phyloP scores from a whole-genome alignment of 371 early-diverging fungal genomes.

The Syncephalastrum monosporum region DNA sequence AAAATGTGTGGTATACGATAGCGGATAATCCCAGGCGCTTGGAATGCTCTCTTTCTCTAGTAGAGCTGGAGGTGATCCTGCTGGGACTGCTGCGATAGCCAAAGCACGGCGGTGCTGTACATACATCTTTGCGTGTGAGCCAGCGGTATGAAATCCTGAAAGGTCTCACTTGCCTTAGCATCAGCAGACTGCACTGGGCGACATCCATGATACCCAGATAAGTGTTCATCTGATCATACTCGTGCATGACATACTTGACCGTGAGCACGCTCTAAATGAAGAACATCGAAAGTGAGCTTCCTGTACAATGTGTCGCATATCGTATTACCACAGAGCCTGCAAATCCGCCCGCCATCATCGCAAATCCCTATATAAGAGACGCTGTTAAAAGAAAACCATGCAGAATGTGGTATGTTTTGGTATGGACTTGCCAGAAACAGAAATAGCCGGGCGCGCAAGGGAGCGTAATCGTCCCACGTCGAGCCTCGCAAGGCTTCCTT shows the following conservation, averaged over 20 bases:
- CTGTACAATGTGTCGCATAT: neutral
- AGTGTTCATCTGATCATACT: slow-evolving; percentile 45
- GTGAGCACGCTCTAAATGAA: slow-evolving; percentile 56
- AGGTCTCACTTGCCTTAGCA: slow-evolving; percentile 53
- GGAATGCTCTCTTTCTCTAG: too few species aligned
- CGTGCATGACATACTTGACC: slow-evolving; percentile 68
- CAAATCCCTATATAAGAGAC: slow-evolving; percentile 48
- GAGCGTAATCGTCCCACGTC: slow-evolving; percentile 34
- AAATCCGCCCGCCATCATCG: slow-evolving; percentile 72
- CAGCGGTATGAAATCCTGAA: too few species aligned
- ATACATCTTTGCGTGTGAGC: too few species aligned
- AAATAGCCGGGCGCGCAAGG: slow-evolving; percentile 63
- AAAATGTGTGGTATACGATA: too few species aligned
- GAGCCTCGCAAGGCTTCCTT: slow-evolving; percentile 52
- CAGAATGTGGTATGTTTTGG: neutral
- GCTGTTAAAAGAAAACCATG: neutral
- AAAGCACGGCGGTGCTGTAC: too few species aligned
- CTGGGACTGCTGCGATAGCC: too few species aligned
- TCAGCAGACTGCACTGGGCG: slow-evolving; percentile 64
- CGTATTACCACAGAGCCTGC: slow-evolving; percentile 68
- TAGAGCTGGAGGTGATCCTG: too few species aligned
- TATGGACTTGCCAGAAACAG: slow-evolving; percentile 51
- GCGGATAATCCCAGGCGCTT: too few species aligned
- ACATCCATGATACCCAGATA: slow-evolving; percentile 66
- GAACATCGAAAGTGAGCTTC: neutral